Evolutionary conservation across 2,329 filamentous ascomycete species (phyloP).

Genomic region (Xylaria sp.): DNA sequence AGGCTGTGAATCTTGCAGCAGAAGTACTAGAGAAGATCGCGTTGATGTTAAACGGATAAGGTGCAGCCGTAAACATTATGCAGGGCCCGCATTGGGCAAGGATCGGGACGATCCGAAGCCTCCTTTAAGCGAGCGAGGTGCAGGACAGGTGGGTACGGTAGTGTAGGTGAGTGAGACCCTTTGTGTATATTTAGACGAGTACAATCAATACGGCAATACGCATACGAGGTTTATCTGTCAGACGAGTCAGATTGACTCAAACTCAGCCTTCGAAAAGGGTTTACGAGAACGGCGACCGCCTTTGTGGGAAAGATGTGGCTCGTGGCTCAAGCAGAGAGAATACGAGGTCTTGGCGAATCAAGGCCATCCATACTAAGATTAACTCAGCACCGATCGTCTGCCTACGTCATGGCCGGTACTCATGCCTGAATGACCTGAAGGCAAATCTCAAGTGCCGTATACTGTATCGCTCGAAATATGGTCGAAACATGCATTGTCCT

Average conservation of each 20-base stretch:
- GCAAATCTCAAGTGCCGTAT: no score
- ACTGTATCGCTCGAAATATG: no score
- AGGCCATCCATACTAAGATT: conserved; percentile 11
- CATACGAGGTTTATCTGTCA: conserved; percentile 1
- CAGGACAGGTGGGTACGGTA: background rate
- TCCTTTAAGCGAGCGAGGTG: background rate
- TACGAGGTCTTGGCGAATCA: conserved; percentile 47
- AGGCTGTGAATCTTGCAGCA: background rate
- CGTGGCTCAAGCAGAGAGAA: conserved; percentile 27
- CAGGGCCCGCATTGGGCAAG: background rate
- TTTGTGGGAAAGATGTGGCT: background rate
- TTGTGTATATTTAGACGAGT: background rate
- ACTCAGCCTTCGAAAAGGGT: background rate
- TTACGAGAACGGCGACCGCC: background rate
- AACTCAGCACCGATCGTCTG: conserved; percentile 27
- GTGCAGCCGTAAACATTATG: background rate
- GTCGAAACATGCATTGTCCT: conserved; percentile 10
- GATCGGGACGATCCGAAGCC: conserved; percentile 9
- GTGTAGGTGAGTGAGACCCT: background rate
- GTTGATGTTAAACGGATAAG: background rate
- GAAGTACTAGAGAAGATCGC: background rate
- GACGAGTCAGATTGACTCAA: background rate
- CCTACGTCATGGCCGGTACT: conserved; percentile 40
- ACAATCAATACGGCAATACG: background rate
- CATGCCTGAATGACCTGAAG: no score